phyloP scores from a whole-genome alignment of 2,329 filamentous ascomycete species.

The Aureobasidium sp. region DNA sequence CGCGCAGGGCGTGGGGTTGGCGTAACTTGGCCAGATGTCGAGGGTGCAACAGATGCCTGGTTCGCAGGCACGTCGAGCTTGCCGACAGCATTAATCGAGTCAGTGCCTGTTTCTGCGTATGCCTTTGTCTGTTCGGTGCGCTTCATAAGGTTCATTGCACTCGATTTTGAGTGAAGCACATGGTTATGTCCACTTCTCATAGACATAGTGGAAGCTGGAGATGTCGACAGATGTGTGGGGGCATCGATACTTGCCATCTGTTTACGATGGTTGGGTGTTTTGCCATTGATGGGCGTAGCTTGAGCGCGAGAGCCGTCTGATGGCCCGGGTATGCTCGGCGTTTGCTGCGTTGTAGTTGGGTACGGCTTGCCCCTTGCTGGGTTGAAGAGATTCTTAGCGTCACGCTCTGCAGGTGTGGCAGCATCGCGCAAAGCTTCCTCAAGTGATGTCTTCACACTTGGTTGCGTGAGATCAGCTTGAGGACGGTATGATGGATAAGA shows the following conservation, averaged over 20 bases:
- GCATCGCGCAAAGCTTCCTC: slow-evolving; percentile 87
- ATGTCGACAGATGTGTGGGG: slow-evolving; percentile 29
- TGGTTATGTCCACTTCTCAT: slow-evolving; percentile 29
- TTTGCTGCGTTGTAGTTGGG: slow-evolving; percentile 4
- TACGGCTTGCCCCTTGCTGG: slow-evolving; percentile 4
- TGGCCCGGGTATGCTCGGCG: not conserved
- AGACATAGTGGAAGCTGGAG: slow-evolving; percentile 28
- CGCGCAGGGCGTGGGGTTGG: slow-evolving; percentile 22
- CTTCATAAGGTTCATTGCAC: slow-evolving; percentile 54
- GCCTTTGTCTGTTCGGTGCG: slow-evolving; percentile 54
- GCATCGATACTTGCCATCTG: slow-evolving; percentile 14
- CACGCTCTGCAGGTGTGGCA: slow-evolving; percentile 52
- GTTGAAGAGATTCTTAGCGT: not conserved
- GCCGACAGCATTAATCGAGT: slow-evolving; percentile 57
- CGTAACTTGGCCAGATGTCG: slow-evolving; percentile 19
- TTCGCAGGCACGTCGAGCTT: slow-evolving; percentile 44
- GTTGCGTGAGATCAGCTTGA: not conserved
- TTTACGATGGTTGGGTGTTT: not conserved
- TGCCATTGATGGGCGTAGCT: not conserved
- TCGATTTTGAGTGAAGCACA: slow-evolving; percentile 43
- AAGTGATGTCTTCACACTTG: slow-evolving; percentile 51
- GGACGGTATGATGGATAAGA: slow-evolving; percentile 34
- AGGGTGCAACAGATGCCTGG: slow-evolving; percentile 19
- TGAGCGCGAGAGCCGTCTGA: not conserved
- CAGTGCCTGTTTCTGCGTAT: slow-evolving; percentile 57